Evolutionary conservation across 257 asterid species (phyloP).

Genomic region (Haberlea rhodopensis): DNA sequence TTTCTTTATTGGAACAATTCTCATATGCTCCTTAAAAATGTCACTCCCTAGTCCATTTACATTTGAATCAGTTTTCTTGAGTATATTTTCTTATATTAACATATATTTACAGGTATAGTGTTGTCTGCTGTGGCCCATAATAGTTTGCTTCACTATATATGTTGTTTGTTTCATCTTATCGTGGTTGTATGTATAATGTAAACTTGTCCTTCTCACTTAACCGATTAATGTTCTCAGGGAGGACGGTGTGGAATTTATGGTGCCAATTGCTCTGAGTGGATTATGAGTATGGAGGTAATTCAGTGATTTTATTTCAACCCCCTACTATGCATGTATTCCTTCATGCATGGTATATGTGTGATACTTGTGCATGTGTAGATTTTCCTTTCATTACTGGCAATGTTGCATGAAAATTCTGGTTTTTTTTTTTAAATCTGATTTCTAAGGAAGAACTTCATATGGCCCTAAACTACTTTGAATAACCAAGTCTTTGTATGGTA

Average conservation of each 20-base stretch:
- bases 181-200: conserved; percentile 1
- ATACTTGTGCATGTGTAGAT: too few relatives aligned
- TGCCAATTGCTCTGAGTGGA: conserved; percentile 85
- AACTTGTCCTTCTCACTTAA: conserved; percentile 24
- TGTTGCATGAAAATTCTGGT: neutral
- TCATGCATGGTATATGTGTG: conserved; percentile 6
- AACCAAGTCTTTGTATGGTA: too few relatives aligned
- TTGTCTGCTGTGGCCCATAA: too few relatives aligned
- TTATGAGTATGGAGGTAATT: conserved; percentile 93
- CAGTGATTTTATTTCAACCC: conserved; percentile 8
- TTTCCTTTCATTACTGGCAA: conserved; percentile 1
- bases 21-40: neutral
- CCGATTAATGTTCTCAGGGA: conserved; percentile 48
- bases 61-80: too few relatives aligned
- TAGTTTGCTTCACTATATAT: conserved; percentile 6
- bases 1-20: too few relatives aligned
- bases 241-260: conserved; percentile 96
- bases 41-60: too few relatives aligned
- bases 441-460: too few relatives aligned
- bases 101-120: too few relatives aligned
- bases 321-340: conserved; percentile 18
- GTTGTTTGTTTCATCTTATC: neutral
- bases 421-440: conserved; percentile 12
- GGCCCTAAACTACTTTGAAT: too few relatives aligned
- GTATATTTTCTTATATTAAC: too few relatives aligned